Percentiles rank a stretch among this genome's conserved stretches.
These are phyloP conservation scores for Corchorus capsularis DNA, from an alignment of 345 rosid species.

Conservation along the genomic window DNA sequence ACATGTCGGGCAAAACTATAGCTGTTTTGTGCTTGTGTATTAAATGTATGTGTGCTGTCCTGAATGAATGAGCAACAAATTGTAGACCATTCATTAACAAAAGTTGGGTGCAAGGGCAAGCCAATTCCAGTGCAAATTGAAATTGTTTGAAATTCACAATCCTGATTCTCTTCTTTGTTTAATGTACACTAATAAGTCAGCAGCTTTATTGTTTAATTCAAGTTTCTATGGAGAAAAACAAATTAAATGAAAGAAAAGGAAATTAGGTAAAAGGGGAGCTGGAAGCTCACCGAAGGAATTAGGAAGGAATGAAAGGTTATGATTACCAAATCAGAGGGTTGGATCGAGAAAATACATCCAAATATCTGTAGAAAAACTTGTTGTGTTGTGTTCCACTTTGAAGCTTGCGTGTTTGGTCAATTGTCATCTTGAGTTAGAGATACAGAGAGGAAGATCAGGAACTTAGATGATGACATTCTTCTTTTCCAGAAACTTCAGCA, in stretches of 20 bases:
- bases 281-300: constrained; percentile 1
- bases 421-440: constrained; percentile 21
- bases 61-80: no score
- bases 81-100: no score
- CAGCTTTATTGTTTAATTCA: constrained; percentile 7
- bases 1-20: no score
- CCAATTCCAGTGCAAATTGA: no score
- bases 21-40: no score
- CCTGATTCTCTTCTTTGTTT: not conserved
- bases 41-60: no score
- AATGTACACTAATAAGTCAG: not conserved
- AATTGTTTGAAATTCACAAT: not conserved
- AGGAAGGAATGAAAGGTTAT: constrained; percentile 2
- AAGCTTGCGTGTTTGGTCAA: constrained; percentile 5
- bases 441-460: constrained; percentile 21
- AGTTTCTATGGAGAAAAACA: not conserved
- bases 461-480: constrained; percentile 20
- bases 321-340: not conserved
- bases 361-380: not conserved
- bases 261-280: not conserved
- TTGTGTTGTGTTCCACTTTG: constrained; percentile 15
- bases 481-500: constrained; percentile 50
- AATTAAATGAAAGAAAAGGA: not conserved
- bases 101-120: no score
- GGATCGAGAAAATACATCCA: constrained; percentile 30